A percentile compares a stretch with the other conserved stretches of the same genome.
phyloP scores from a whole-genome alignment of 306 rosid genomes.

The Pyrus communis region DNA sequence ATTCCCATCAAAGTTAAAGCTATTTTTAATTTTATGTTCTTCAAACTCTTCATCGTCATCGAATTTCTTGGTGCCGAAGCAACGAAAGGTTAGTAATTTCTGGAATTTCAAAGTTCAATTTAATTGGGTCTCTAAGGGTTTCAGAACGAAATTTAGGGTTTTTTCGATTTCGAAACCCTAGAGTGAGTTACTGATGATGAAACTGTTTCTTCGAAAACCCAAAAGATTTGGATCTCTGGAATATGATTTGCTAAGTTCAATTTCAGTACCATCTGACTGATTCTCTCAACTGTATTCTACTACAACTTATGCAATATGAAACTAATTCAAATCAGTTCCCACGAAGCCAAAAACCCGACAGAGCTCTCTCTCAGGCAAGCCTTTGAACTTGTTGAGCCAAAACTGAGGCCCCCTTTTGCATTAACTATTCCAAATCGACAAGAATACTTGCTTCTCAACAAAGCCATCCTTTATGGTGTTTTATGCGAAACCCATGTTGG shows the following conservation, averaged over 20 bases:
- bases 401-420: conserved; percentile 61
- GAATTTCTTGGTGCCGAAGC: no score
- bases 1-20: no score
- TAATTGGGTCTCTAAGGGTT: no score
- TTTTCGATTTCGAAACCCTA: no score
- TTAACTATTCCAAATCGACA: conserved; percentile 41
- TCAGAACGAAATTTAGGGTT: no score
- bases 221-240: neutral
- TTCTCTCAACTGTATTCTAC: neutral
- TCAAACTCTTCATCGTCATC: no score
- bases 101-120: no score
- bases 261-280: neutral
- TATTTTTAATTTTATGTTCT: no score
- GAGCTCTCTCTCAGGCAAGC: conserved; percentile 49
- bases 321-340: conserved; percentile 21
- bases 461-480: conserved; percentile 54
- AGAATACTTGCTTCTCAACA: conserved; percentile 49
- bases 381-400: conserved; percentile 41
- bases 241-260: neutral
- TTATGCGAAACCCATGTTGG: conserved; percentile 51
- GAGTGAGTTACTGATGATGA: no score
- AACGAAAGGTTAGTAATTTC: no score
- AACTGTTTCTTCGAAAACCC: no score
- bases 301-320: conserved; percentile 11
- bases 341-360: conserved; percentile 44